Conservation (phyloP, 192 early-diverging fungal genomes). For the Linnemannia zychae region DNA sequence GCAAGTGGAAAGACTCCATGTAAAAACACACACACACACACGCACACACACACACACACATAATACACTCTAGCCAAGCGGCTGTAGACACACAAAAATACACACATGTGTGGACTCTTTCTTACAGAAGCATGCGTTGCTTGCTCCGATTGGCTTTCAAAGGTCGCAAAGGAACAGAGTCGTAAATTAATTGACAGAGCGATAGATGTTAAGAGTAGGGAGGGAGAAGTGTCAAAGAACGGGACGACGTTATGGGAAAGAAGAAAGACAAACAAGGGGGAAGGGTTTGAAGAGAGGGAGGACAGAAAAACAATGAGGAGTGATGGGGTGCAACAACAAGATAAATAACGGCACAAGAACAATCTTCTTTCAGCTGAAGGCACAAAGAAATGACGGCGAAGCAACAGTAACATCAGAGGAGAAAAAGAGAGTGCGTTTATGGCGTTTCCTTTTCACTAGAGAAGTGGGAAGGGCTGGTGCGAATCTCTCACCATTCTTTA, state of each 20-base stretch:
- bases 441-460: not conserved
- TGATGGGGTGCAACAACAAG: not conserved
- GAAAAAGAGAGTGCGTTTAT: too few species aligned
- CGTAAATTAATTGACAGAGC: too few species aligned
- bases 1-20: not conserved
- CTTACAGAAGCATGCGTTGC: too few species aligned
- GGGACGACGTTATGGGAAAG: not conserved
- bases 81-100: too few species aligned
- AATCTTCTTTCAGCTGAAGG: not conserved
- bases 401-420: not conserved
- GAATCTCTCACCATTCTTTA: not conserved
- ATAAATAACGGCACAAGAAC: not conserved
- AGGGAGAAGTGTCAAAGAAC: not conserved
- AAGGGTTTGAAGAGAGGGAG: too few species aligned
- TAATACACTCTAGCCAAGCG: too few species aligned
- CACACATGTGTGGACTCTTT: too few species aligned
- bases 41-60: too few species aligned
- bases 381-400: not conserved
- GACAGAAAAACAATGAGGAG: not conserved
- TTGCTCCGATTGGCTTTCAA: too few species aligned
- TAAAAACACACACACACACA: not conserved
- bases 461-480: not conserved
- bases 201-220: too few species aligned
- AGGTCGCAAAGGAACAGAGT: too few species aligned
- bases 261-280: not conserved